Conservation (phyloP, 140 eudicot genomes). For the Erigeron philadelphicus region DNA sequence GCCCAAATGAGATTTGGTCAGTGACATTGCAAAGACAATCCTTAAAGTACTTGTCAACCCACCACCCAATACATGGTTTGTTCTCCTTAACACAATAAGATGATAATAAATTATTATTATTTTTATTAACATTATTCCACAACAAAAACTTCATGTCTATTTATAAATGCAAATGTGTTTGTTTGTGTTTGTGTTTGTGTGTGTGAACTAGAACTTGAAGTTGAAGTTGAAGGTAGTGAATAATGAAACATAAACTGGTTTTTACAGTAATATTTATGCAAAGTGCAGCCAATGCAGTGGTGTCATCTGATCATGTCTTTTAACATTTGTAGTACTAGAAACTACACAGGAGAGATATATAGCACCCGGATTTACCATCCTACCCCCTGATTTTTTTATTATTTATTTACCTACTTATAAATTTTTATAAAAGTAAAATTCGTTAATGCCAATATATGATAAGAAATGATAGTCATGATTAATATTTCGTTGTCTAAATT, state of each 20-base stretch:
- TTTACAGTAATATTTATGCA: conserved; percentile 16
- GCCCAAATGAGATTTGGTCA: conserved; percentile 44
- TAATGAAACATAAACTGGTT: conserved; percentile 5
- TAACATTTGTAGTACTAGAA: conserved; percentile 17
- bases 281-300: conserved; percentile 23
- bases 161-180: not conserved
- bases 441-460: too few relatives aligned
- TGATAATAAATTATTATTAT: conserved; percentile 6
- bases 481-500: too few relatives aligned
- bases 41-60: conserved; percentile 45
- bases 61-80: conserved; percentile 46
- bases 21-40: conserved; percentile 47
- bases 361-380: conserved; percentile 32
- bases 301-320: conserved; percentile 1
- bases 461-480: too few relatives aligned
- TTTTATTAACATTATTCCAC: conserved; percentile 12
- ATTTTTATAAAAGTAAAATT: not conserved
- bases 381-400: conserved; percentile 21
- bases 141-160: conserved; percentile 26
- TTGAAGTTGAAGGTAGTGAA: conserved; percentile 10
- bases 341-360: not conserved
- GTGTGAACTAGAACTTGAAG: not conserved
- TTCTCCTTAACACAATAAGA: conserved; percentile 33
- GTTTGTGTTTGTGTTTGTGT: not conserved
- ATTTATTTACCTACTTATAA: not conserved